Evolutionary conservation across 2,329 filamentous ascomycete genomes (phyloP).

Genomic region (Nigrospora osmanthi): DNA sequence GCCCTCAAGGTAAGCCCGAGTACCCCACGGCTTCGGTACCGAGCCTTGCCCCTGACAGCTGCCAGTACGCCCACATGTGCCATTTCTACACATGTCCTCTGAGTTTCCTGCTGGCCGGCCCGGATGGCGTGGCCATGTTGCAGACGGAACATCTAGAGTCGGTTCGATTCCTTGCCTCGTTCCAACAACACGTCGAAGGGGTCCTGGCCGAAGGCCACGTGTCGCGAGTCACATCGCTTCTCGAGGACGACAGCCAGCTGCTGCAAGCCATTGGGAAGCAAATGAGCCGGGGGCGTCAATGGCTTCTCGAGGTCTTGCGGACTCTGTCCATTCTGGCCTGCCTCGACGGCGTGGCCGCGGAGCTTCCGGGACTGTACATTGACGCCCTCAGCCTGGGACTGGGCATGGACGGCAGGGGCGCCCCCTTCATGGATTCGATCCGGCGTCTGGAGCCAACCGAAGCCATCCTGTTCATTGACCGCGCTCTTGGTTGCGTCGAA

Average conservation of each 20-base stretch:
- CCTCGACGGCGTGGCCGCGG: slow-evolving; percentile 15
- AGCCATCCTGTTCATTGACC: slow-evolving; percentile 30
- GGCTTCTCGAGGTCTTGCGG: slow-evolving; percentile 35
- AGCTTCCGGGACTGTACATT: slow-evolving; percentile 53
- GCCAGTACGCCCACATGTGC: slow-evolving; percentile 75
- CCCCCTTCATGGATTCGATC: slow-evolving; percentile 47
- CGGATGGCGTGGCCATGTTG: slow-evolving; percentile 28
- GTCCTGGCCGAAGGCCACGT: slow-evolving; percentile 34
- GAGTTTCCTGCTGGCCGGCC: slow-evolving; percentile 49
- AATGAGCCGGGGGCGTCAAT: slow-evolving; percentile 24
- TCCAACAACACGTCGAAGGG: slow-evolving; percentile 46
- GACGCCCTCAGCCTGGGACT: slow-evolving; percentile 52
- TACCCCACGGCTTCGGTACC: neutral
- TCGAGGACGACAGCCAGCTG: slow-evolving; percentile 54
- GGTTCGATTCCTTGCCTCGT: slow-evolving; percentile 61
- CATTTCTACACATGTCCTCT: slow-evolving; percentile 76
- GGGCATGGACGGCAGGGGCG: slow-evolving; percentile 36
- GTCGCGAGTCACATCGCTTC: slow-evolving; percentile 38
- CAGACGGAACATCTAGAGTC: slow-evolving; percentile 58
- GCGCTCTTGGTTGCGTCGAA: slow-evolving; percentile 27
- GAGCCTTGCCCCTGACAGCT: slow-evolving; percentile 12
- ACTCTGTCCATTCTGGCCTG: slow-evolving; percentile 38
- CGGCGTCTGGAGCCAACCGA: slow-evolving; percentile 51
- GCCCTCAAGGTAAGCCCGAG: slow-evolving; percentile 51
- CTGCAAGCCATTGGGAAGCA: slow-evolving; percentile 27